phyloP scores from a whole-genome alignment of 495 filamentous ascomycete species.

The Neurospora sp. region DNA sequence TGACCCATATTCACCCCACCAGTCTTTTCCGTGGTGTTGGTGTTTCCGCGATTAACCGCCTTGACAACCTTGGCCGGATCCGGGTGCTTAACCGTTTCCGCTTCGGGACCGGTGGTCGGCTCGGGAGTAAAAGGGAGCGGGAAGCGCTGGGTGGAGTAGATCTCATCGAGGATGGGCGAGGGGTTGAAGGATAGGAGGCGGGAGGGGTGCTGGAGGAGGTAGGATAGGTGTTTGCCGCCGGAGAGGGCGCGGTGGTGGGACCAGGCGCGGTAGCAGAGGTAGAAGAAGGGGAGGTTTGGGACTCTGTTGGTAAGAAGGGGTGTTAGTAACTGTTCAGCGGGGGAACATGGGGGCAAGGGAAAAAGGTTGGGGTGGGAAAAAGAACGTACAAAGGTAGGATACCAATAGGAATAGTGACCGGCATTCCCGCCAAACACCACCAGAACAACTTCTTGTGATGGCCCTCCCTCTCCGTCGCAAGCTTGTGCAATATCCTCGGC shows the following conservation, averaged over 20 bases:
- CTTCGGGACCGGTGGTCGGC: constrained; percentile 12
- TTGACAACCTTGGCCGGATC: constrained; percentile 11
- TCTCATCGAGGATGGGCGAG: constrained; percentile 53
- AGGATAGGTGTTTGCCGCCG: constrained; percentile 78
- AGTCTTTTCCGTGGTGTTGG: constrained; percentile 1
- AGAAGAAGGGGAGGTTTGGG: constrained; percentile 97
- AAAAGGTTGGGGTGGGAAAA: neutral
- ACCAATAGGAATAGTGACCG: constrained; percentile 70
- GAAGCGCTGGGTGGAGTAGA: constrained; percentile 47
- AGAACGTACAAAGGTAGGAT: constrained; percentile 70
- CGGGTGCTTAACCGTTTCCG: constrained; percentile 13
- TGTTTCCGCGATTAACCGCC: constrained; percentile 3
- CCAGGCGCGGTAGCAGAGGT: constrained; percentile 70
- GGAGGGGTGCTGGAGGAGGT: constrained; percentile 51
- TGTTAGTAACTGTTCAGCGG: constrained; percentile 2
- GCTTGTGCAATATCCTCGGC: constrained; percentile 45
- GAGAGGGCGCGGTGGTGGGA: constrained; percentile 63
- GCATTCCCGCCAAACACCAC: constrained; percentile 74
- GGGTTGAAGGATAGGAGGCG: constrained; percentile 54
- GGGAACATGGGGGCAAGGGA: neutral
- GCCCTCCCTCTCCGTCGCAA: constrained; percentile 69
- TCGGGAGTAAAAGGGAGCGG: constrained; percentile 19
- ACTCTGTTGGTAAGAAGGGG: constrained; percentile 40
- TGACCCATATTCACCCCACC: neutral
- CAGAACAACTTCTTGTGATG: constrained; percentile 66